A percentile compares a stretch with the other conserved stretches of the same genome.
These are phyloP conservation scores for Syzygium jambos DNA, from an alignment of 345 rosid species.

Conservation along the genomic window DNA sequence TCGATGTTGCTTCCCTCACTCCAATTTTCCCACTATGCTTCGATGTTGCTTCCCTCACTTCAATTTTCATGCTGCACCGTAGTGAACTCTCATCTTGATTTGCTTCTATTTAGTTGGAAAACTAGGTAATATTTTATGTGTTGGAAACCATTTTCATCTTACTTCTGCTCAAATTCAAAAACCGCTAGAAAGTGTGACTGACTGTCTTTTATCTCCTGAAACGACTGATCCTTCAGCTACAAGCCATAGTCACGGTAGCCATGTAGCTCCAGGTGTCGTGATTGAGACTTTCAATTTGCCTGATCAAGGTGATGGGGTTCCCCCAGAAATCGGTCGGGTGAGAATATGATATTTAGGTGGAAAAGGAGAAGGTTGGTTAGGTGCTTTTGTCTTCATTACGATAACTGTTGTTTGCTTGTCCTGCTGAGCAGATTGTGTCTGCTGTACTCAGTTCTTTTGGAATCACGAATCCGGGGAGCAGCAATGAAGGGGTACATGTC, in stretches of 20 bases:
- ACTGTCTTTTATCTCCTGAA: slow-evolving; percentile 5
- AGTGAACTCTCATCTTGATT: not conserved
- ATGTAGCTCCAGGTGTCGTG: slow-evolving; percentile 39
- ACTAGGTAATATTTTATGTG: not conserved
- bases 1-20: not conserved
- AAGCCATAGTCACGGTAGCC: slow-evolving; percentile 21
- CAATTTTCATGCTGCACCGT: not conserved
- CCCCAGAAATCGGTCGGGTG: slow-evolving; percentile 66
- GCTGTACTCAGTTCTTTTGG: slow-evolving; percentile 76
- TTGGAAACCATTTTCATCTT: not conserved
- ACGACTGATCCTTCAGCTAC: slow-evolving; percentile 31
- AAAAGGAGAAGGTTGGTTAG: not conserved
- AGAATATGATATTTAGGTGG: not conserved
- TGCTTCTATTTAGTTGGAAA: not conserved
- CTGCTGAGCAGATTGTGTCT: slow-evolving; percentile 47
- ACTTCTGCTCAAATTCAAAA: not conserved
- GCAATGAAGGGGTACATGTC: slow-evolving; percentile 32
- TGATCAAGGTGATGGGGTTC: slow-evolving; percentile 68
- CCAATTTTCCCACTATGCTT: not conserved
- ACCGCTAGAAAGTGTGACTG: not conserved
- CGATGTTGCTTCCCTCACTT: not conserved
- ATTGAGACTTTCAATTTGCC: slow-evolving; percentile 61
- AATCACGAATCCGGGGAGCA: slow-evolving; percentile 36
- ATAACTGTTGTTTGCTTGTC: not conserved
- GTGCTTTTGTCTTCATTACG: not conserved